A percentile compares a stretch with the other conserved stretches of the same genome.
Conservation (phyloP, 2,329 filamentous ascomycete species). For the Diaporthe sp. region DNA sequence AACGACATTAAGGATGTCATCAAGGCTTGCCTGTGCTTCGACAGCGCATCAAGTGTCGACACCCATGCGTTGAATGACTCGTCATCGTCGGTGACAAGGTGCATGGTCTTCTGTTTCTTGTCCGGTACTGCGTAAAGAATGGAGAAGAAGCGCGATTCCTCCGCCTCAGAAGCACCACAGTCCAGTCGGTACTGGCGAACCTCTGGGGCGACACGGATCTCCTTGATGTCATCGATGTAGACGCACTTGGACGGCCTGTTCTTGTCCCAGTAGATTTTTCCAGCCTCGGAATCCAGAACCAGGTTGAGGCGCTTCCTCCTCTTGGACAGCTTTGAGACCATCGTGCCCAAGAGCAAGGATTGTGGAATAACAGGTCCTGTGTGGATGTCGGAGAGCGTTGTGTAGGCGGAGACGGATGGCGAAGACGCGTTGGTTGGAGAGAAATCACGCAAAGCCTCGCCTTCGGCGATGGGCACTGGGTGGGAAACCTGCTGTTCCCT, state of each 20-base stretch:
- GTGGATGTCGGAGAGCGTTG: constrained; percentile 53
- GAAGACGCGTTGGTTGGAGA: constrained; percentile 61
- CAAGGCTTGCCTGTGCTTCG: constrained; percentile 87
- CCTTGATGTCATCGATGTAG: constrained; percentile 95
- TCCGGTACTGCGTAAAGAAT: constrained; percentile 88
- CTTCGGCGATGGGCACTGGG: constrained; percentile 57
- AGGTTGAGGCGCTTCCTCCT: constrained; percentile 79
- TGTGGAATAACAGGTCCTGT: constrained; percentile 82
- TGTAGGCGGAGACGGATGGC: constrained; percentile 60
- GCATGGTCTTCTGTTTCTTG: constrained; percentile 87
- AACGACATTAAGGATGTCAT: constrained; percentile 93
- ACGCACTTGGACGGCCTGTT: constrained; percentile 85
- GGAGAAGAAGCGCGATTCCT: constrained; percentile 86
- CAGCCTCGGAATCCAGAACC: constrained; percentile 84
- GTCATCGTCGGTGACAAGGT: constrained; percentile 84
- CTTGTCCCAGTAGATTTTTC: constrained; percentile 90
- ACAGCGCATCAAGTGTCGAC: constrained; percentile 84
- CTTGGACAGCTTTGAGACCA: constrained; percentile 87
- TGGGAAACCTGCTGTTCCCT: constrained; percentile 62
- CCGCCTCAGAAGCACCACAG: constrained; percentile 76
- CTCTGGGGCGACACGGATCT: constrained; percentile 86
- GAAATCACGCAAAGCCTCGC: constrained; percentile 61
- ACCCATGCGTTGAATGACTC: constrained; percentile 85
- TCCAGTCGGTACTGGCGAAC: constrained; percentile 92
- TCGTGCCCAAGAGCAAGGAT: constrained; percentile 82